Conservation (phyloP, 345 rosid species). For the Acer campestre region DNA sequence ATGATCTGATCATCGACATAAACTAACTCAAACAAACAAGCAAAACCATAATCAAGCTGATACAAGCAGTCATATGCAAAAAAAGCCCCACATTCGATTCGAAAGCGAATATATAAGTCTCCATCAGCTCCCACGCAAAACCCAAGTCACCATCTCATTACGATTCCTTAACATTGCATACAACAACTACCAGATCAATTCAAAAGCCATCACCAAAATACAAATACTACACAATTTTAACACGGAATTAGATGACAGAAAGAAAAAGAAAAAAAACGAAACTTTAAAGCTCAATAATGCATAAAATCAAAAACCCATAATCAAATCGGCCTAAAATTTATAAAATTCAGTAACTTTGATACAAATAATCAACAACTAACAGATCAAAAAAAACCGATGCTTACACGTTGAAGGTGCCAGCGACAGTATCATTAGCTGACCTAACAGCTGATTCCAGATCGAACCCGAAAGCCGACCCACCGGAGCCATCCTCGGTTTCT, state of each 20-base stretch:
- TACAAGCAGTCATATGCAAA: not conserved
- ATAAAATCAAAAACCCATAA: not conserved
- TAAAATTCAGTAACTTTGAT: not conserved
- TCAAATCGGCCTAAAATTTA: too few species aligned
- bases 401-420: constrained; percentile 86
- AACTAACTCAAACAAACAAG: not conserved
- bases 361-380: not conserved
- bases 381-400: not conserved
- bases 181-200: not conserved
- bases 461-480: constrained; percentile 51
- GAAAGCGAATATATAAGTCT: not conserved
- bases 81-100: not conserved
- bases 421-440: constrained; percentile 74
- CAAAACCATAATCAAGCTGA: not conserved
- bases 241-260: not conserved
- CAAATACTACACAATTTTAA: not conserved
- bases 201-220: not conserved
- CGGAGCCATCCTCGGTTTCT: constrained; percentile 42
- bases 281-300: not conserved
- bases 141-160: not conserved
- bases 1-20: not conserved
- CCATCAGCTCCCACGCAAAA: not conserved
- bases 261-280: not conserved
- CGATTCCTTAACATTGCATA: not conserved
- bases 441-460: constrained; percentile 85